A percentile compares a stretch with the other conserved stretches of the same genome.
Evolutionary conservation across 73 alveolate species (phyloP).

Genomic region (Paramecium bursaria): DNA sequence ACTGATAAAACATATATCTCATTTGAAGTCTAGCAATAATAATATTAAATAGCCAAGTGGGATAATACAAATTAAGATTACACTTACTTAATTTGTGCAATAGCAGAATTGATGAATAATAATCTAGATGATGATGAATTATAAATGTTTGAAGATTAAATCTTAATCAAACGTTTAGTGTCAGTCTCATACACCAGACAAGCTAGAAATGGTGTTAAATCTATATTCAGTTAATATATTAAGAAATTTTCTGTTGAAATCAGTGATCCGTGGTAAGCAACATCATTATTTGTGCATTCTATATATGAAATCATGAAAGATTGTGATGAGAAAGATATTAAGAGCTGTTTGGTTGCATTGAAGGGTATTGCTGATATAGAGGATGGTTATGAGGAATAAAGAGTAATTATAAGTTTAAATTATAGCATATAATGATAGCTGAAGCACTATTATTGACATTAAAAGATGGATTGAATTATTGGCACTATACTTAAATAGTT

Average conservation of each 20-base stretch:
- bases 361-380: slow-evolving; percentile 50
- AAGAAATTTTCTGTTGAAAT: not conserved
- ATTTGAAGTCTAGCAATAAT: not conserved
- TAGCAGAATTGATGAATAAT: slow-evolving; percentile 3
- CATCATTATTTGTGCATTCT: not conserved
- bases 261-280: slow-evolving; percentile 47
- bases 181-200: not conserved
- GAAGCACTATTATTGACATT: slow-evolving; percentile 21
- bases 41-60: not conserved
- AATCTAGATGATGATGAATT: slow-evolving; percentile 47
- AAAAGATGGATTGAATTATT: slow-evolving; percentile 23
- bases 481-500: slow-evolving; percentile 14
- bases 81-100: slow-evolving; percentile 4
- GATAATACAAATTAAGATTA: not conserved
- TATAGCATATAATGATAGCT: slow-evolving; percentile 14
- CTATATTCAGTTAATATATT: not conserved
- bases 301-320: slow-evolving; percentile 47
- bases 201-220: slow-evolving; percentile 19
- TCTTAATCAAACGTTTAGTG: not conserved
- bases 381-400: slow-evolving; percentile 32
- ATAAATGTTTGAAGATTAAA: slow-evolving; percentile 10
- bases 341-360: slow-evolving; percentile 3
- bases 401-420: not conserved
- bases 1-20: not conserved
- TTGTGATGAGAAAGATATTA: slow-evolving; percentile 53